These are phyloP conservation scores for Penicillium desertorum DNA, from an alignment of 495 filamentous ascomycete genomes.

Conservation along the genomic window DNA sequence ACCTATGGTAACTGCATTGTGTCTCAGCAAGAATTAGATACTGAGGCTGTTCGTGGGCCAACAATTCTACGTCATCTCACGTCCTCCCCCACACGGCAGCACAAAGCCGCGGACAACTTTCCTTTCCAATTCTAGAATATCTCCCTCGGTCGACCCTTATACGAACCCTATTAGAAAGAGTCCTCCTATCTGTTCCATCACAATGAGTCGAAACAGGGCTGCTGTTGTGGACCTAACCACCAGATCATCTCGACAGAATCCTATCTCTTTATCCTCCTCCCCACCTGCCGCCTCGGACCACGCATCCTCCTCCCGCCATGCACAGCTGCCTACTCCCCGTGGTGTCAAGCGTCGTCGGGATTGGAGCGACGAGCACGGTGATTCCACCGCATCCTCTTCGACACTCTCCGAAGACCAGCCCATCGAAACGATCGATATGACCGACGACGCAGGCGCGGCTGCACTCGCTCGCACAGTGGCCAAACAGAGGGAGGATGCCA, in stretches of 20 bases:
- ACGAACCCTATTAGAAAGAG: background rate
- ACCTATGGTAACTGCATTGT: background rate
- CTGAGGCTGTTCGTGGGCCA: background rate
- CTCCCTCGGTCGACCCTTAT: background rate
- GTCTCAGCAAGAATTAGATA: background rate
- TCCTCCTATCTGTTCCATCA: background rate
- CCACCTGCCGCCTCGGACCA: background rate
- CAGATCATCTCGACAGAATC: background rate
- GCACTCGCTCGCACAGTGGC: background rate
- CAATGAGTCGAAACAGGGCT: background rate
- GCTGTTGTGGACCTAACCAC: conserved; percentile 7
- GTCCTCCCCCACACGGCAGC: background rate
- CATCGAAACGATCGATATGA: background rate
- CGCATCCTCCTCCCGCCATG: background rate
- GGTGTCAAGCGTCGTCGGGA: background rate
- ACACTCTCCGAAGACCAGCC: background rate
- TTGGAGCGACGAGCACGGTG: background rate
- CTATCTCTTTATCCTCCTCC: conserved; percentile 2
- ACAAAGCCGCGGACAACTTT: background rate
- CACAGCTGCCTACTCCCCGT: background rate
- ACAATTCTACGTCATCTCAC: background rate
- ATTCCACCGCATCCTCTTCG: background rate
- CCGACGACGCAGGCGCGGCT: background rate
- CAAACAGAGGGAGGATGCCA: background rate
- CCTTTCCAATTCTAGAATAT: background rate